phyloP scores from a whole-genome alignment of 164 flowering plant genomes.

The Cinnamomum chago region DNA sequence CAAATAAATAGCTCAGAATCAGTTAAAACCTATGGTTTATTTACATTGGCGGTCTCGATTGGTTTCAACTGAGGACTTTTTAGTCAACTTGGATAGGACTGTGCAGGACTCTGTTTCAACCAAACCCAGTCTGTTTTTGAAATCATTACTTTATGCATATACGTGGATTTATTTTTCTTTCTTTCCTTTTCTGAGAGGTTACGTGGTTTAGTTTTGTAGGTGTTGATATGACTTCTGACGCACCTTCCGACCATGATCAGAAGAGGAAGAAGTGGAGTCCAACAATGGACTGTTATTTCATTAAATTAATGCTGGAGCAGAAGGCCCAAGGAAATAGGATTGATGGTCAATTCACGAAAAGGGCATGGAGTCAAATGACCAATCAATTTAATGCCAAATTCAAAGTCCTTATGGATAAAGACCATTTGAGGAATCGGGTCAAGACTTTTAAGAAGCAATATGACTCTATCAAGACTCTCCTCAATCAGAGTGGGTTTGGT shows the following conservation, averaged over 20 bases:
- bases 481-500: slow-evolving; percentile 3
- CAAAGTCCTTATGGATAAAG: background rate
- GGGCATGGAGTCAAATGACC: background rate
- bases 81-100: no score
- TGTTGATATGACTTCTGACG: no score
- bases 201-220: no score
- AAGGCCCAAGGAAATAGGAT: background rate
- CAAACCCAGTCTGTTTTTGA: no score
- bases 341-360: background rate
- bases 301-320: background rate
- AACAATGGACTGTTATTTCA: background rate
- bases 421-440: background rate
- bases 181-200: no score
- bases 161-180: no score
- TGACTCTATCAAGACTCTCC: background rate
- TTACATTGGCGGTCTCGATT: no score
- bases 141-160: no score
- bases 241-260: background rate
- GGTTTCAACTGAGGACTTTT: no score
- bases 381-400: background rate
- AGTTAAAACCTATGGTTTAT: no score
- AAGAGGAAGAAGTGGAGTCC: background rate
- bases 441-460: background rate
- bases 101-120: no score
- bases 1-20: no score